Evolutionary conservation across 805 yeast species (phyloP).

Genomic region (Starmera caribaea): DNA sequence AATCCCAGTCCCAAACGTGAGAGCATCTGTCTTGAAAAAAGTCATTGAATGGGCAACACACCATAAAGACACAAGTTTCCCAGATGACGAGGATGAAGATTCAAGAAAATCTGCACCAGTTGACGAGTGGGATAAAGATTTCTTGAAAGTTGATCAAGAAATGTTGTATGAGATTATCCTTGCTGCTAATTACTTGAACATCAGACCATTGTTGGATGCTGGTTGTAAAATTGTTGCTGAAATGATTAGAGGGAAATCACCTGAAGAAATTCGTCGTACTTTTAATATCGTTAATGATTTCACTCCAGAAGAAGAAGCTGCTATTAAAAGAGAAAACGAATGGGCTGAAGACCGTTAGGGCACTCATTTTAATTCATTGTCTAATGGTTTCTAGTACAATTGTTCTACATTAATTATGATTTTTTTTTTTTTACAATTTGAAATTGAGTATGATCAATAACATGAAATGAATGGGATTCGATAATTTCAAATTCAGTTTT

Average conservation of each 20-base stretch:
- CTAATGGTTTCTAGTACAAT: background rate
- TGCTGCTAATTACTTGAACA: slow-evolving; percentile 75
- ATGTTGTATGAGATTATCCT: slow-evolving; percentile 74
- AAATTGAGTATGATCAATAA: too few relatives aligned
- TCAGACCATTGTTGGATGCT: slow-evolving; percentile 64
- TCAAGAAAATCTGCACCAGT: slow-evolving; percentile 84
- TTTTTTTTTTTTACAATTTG: too few relatives aligned
- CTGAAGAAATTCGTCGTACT: slow-evolving; percentile 72
- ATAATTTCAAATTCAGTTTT: too few relatives aligned
- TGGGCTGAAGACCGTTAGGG: slow-evolving; percentile 79
- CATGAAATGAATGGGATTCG: too few relatives aligned
- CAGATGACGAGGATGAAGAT: slow-evolving; percentile 78
- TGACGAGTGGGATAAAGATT: slow-evolving; percentile 92
- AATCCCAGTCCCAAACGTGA: slow-evolving; percentile 85
- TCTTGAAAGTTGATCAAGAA: slow-evolving; percentile 87
- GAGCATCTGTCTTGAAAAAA: slow-evolving; percentile 78
- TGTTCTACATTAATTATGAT: too few relatives aligned
- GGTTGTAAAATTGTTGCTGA: slow-evolving; percentile 80
- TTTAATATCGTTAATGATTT: slow-evolving; percentile 77
- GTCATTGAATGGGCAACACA: slow-evolving; percentile 97
- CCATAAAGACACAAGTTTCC: slow-evolving; percentile 72
- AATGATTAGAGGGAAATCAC: slow-evolving; percentile 72
- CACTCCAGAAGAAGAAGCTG: slow-evolving; percentile 82
- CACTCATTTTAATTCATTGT: background rate
- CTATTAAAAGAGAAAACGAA: slow-evolving; percentile 78